Base-by-base conservation (phyloP, 2,329 filamentous ascomycete genomes). In the Alternaria postmessia region DNA sequence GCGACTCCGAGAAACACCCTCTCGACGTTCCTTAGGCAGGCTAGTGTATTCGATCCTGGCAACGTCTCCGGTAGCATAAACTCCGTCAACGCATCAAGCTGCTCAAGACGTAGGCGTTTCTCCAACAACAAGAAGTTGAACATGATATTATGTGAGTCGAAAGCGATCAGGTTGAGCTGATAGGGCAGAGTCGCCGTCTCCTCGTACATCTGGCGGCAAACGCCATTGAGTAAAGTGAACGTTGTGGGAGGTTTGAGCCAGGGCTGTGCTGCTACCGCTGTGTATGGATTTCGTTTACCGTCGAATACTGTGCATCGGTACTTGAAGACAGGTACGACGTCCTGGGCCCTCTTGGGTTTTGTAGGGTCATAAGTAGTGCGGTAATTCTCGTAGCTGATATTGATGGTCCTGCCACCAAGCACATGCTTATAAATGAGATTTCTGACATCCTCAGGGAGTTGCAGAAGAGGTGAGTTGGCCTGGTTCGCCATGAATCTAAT, bases 131-230 rank as follows among this genome's bases (percentile, higher is more conserved):
- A 12, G 38, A 75, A 75, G 42, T 76, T 75, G 54, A 71, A 63
- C 69, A 75, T 67, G 47, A 60, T 62, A 39, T 65, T 66, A 36
- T 69, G 38, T 3, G 61, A 64, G 14, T 49, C 57, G 44, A 77
- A 75, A 6, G 61, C 64, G 16, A 75, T 63, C 4, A 52, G 24
- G 41, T 73, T 75, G 5, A 72, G 59, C 41, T 64, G 61, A 43
- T 69, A 76, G 0, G 73, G 73, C 8, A 77, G 42, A 4, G 46
- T 54, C 16, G 68, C 66, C 5, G 74, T 75, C 60, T 77, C 74
- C 22, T 64, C 22, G 38, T 75, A 73, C 14, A 76, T 51, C 44
- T 76, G 74, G 9, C 73, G 70, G 51, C 72, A 74, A 8, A 76
- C 63, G 14, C 53, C 51, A 44, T 67, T 75, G 2, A 77, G 61